Base-by-base conservation (phyloP, 1,284 basidiomycete genomes). In the Boletus albobrunnescens region DNA sequence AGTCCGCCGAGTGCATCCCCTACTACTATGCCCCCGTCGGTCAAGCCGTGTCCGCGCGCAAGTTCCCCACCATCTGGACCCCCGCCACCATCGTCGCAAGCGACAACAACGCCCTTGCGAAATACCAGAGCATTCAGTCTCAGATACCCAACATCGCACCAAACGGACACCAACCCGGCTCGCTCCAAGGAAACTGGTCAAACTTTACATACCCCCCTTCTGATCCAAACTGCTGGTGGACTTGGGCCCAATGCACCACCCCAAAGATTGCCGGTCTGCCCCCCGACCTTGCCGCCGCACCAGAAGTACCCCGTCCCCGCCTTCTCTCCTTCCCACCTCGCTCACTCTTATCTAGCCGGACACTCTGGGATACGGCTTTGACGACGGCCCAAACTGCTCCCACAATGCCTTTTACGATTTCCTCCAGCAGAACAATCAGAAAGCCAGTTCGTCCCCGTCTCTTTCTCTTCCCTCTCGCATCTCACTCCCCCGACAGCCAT, bases 381-480 rank as follows among this genome's bases (percentile, higher is more conserved):
- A 85, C 54, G 82, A 85, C 52, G 84, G 84, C 3, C 90, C 90
- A 10, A 87, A 84, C 43, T 89, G 87, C 46, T 83, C 76, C 3
- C 77, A 80, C 47, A 77, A 80, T 44, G 70, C 70, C 4, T 80
- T 86, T 50, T 82, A 87, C 45, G 70, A 84, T 56, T 85, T 72
- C 56, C 70, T 91, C 47, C 60, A 72, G 30, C 63, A 75, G 38
- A 70, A 87, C 52, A 72, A 85, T 51, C 74, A 91, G 67, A 86
- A 81, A 70, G 81, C 88, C 17, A 91, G 76, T 77, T 38, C 50
- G 76, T 71, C 1, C 16, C 14, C 28, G 31, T 37, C 13, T 3
- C 12, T 36, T 6, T 5, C 14, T 10, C 10, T 17, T 3, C 23
- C 11, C 6, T 2, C 14, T 22, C 27, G 12, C 36, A 23, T 0